These are phyloP conservation scores for Leptographium radiaticola DNA, from an alignment of 2,329 filamentous ascomycete species.

Conservation along the genomic window DNA sequence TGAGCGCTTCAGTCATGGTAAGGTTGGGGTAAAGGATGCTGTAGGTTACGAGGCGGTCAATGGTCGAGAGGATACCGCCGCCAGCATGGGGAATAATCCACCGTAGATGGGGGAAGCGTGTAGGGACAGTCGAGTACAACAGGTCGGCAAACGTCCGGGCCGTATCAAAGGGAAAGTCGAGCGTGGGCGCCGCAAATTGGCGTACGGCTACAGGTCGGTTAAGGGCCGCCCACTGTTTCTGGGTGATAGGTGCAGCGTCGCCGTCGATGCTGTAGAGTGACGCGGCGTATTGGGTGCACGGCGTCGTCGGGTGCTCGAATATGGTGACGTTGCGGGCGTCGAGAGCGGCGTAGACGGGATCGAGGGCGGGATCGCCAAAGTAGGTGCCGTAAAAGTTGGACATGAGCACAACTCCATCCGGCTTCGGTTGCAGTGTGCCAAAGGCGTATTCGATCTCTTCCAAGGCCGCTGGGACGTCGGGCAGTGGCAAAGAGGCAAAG, in stretches of 20 bases:
- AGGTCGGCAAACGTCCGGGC: constrained; percentile 11
- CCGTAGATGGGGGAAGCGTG: not conserved
- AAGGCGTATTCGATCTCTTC: constrained; percentile 31
- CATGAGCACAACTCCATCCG: constrained; percentile 36
- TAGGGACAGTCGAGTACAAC: not conserved
- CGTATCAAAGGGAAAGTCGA: constrained; percentile 16
- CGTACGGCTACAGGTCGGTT: constrained; percentile 11
- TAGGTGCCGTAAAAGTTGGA: constrained; percentile 41
- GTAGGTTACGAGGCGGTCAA: constrained; percentile 1
- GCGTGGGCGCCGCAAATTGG: constrained; percentile 3
- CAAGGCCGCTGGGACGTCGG: constrained; percentile 31
- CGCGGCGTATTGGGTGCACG: constrained; percentile 19
- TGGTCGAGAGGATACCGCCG: not conserved
- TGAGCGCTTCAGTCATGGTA: constrained; percentile 19
- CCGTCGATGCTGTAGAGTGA: constrained; percentile 6
- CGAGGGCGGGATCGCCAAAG: constrained; percentile 31
- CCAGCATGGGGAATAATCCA: constrained; percentile 7
- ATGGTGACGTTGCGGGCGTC: constrained; percentile 31
- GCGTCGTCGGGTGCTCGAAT: constrained; percentile 43
- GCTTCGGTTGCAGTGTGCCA: constrained; percentile 22
- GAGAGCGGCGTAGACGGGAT: constrained; percentile 32
- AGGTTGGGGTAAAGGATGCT: constrained; percentile 7
- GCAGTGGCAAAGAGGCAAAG: constrained; percentile 39
- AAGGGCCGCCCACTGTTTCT: constrained; percentile 9
- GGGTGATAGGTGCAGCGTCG: not conserved